Percentiles rank a stretch among this genome's conserved stretches.
Evolutionary conservation across 768 basidiomycete species (phyloP).

Genomic region (Boletus rubescentipes): DNA sequence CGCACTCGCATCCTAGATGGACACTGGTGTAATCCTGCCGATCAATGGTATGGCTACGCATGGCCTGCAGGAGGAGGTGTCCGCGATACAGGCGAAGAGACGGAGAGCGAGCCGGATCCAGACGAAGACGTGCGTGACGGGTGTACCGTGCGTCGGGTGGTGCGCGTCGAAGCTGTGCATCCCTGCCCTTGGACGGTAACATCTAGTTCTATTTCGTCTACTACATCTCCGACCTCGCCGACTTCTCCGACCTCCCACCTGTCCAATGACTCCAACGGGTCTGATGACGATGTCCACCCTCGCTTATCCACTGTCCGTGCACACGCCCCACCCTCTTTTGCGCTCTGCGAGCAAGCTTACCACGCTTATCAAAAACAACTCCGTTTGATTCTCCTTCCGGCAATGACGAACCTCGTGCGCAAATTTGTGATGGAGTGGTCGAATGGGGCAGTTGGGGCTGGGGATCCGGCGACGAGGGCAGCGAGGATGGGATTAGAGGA

Average conservation of each 20-base stretch:
- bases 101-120: slow-evolving; percentile 29
- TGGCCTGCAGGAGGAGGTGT: slow-evolving; percentile 39
- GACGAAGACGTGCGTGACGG: slow-evolving; percentile 22
- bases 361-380: slow-evolving; percentile 58
- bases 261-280: slow-evolving; percentile 6
- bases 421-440: slow-evolving; percentile 63
- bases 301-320: slow-evolving; percentile 44
- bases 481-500: slow-evolving; percentile 60
- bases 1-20: slow-evolving; percentile 71
- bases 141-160: slow-evolving; percentile 16
- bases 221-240: slow-evolving; percentile 17
- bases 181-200: slow-evolving; percentile 64
- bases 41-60: slow-evolving; percentile 57
- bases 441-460: slow-evolving; percentile 37
- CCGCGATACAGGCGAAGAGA: slow-evolving; percentile 25
- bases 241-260: slow-evolving; percentile 21
- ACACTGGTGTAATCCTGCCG: slow-evolving; percentile 72
- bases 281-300: slow-evolving; percentile 44
- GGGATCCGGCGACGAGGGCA: slow-evolving; percentile 57
- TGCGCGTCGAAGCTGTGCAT: slow-evolving; percentile 33
- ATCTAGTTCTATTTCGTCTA: slow-evolving; percentile 11
- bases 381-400: slow-evolving; percentile 57
- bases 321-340: slow-evolving; percentile 57
- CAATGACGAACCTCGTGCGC: slow-evolving; percentile 68
- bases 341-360: slow-evolving; percentile 65